Evolutionary conservation across 2,329 filamentous ascomycete species (phyloP).

Genomic region (Septoria linicola): DNA sequence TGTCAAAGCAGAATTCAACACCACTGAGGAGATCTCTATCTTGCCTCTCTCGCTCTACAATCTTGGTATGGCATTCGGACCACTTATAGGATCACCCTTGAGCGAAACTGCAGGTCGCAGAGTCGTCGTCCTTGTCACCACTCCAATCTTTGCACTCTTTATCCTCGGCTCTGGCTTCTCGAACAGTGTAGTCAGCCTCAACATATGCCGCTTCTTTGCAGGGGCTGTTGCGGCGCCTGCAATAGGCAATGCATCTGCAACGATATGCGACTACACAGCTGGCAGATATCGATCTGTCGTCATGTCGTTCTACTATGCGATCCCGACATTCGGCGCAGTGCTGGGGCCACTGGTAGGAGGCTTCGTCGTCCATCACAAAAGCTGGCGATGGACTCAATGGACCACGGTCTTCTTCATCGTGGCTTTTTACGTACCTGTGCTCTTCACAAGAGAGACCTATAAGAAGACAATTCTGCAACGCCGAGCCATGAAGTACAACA

Average conservation of each 20-base stretch:
- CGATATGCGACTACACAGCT: slow-evolving; percentile 37
- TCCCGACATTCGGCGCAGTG: slow-evolving; percentile 33
- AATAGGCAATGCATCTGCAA: slow-evolving; percentile 35
- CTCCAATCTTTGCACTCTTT: slow-evolving; percentile 40
- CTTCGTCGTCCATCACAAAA: slow-evolving; percentile 34
- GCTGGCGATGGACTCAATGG: slow-evolving; percentile 41
- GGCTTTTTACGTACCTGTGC: slow-evolving; percentile 32
- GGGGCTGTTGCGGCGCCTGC: slow-evolving; percentile 43
- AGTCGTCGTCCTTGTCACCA: slow-evolving; percentile 38
- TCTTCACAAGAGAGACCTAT: slow-evolving; percentile 37
- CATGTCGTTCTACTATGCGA: slow-evolving; percentile 33
- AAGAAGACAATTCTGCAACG: slow-evolving; percentile 37
- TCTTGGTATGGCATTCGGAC: slow-evolving; percentile 41
- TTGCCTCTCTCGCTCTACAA: slow-evolving; percentile 41
- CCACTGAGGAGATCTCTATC: slow-evolving; percentile 36
- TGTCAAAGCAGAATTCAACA: slow-evolving; percentile 29
- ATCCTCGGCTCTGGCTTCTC: slow-evolving; percentile 37
- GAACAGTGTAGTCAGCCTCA: slow-evolving; percentile 24
- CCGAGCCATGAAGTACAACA: slow-evolving; percentile 30
- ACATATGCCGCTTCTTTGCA: slow-evolving; percentile 48
- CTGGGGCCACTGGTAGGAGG: slow-evolving; percentile 45
- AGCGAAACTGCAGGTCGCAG: slow-evolving; percentile 42
- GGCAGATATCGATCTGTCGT: slow-evolving; percentile 31
- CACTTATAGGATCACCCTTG: slow-evolving; percentile 40
- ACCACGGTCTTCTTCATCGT: slow-evolving; percentile 35